Evolutionary conservation across 2,329 filamentous ascomycete genomes (phyloP), one percentile per base, ranked within the genome.

Genomic region (Fusarium foetens): DNA sequence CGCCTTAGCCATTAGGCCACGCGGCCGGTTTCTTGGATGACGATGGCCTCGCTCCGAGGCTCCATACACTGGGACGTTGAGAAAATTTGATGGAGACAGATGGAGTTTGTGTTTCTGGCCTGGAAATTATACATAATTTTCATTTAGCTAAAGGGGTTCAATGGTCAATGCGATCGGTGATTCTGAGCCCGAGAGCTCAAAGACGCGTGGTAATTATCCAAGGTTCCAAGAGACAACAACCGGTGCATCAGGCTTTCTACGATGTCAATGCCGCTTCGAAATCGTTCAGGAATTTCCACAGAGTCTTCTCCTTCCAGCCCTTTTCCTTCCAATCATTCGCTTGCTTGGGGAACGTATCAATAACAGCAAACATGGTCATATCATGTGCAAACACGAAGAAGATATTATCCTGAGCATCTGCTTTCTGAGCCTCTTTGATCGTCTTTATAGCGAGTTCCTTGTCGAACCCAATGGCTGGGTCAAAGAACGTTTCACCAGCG

Each of bases 1-100:
- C 64, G 64, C 64, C 64, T 66, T 66, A 66, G 64, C 64, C 61
- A 66, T 66, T 66, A 66, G 61, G 64, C 64, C 61, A 67, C 64
- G 61, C 64, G 61, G 64, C 66, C 66, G 11, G 21, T 6, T 42
- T 33, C 2, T 51, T 43, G 1, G 3, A 52, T 58, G 35, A 17
- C 6, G 29, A 48, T 38, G 7, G 1, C 29, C 1, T 33, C 38
- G 8, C 4, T 68, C 4, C 0, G 11, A 45, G 17, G 5, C 6
- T 1, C 19, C 23, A 68, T 63, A 63, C 42, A 4, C 2, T 16
- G 4, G 5, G 5, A 19, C 2, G 0, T 0, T 1, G 6, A 1
- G 8, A n/a, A 16, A 23, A 5, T 38, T 36, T 10, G 27, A 25
- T 9, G 19, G 17, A 17, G 16, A 27, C 12, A 2, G 29, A 31